Base-by-base conservation (phyloP, 805 yeast species). In the Lipomyces oligophaga region DNA sequence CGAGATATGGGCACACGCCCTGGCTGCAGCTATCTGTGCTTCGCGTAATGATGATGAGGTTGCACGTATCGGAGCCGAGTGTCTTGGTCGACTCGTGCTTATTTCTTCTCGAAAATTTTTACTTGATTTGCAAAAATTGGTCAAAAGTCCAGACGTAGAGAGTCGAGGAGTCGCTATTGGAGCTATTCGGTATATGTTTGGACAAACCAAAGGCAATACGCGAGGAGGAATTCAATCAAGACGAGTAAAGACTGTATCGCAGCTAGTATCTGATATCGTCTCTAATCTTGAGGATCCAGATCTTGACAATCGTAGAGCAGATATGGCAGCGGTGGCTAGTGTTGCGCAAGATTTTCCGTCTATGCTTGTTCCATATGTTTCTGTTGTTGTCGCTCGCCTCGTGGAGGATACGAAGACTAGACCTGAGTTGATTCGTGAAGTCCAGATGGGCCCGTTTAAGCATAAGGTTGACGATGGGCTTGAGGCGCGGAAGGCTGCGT, bases 401-500 rank as follows among this genome's bases (percentile, higher is more conserved):
- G 74, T 74, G 54, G 67, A 64, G 3, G 86, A 83, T 59, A 70
- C 84, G 37, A 66, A 65, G 10, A 71, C 80, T 0, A 76, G 75
- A 54, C 75, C 73, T 26, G 75, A 76, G 46, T 80, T 77, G 58
- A 76, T 82, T 36, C 80, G 80, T 44, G 68, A 73, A 16, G 80
- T 86, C 27, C 83, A 81, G 38, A 85, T 87, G 78, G 96, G 96
- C 1, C 94, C 95, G 0, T 85, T 83, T 70, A 85, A 84, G 60
- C 89, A 85, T 61, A 79, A 80, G 51, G 76, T 85, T 32, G 96
- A 86, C 58, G 82, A 81, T 55, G 93, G 88, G 0, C 69, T 84
- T 32, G 86, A 80, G 49, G 76, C 79, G 48, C 72, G 95, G 43
- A 83, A 83, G 60, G 74, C 83, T 31, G 72, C 84, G 5, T 83